A percentile compares a stretch with the other conserved stretches of the same genome.
These are phyloP conservation scores for Diutina pseudorugosa DNA, from an alignment of 1,139 yeast species.

Conservation along the genomic window DNA sequence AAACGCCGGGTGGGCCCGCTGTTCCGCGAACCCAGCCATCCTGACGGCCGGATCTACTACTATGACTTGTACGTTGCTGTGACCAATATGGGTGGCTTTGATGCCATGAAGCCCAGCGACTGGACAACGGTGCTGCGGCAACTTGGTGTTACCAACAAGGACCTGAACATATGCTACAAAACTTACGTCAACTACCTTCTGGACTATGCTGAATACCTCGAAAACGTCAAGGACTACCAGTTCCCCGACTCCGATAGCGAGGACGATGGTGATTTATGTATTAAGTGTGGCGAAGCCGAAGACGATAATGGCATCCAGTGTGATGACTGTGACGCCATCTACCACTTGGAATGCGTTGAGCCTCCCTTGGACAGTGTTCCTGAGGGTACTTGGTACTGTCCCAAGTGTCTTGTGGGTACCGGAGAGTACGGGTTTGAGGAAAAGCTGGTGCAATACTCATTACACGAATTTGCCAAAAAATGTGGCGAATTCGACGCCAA, in stretches of 20 bases:
- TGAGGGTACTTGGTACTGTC: constrained; percentile 64
- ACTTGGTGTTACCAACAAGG: constrained; percentile 13
- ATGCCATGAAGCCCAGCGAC: constrained; percentile 12
- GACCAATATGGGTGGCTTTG: constrained; percentile 13
- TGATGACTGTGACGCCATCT: constrained; percentile 62
- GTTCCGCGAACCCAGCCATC: neutral
- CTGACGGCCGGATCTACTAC: constrained; percentile 19
- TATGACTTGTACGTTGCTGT: constrained; percentile 46
- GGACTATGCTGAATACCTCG: constrained; percentile 34
- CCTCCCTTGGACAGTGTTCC: constrained; percentile 43
- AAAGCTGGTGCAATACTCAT: constrained; percentile 42
- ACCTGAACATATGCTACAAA: constrained; percentile 13
- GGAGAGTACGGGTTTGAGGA: constrained; percentile 89
- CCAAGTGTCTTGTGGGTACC: constrained; percentile 70
- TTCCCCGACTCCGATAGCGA: constrained; percentile 13
- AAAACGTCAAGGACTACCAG: constrained; percentile 12
- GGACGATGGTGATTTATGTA: constrained; percentile 26
- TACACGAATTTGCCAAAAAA: constrained; percentile 46
- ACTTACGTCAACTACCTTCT: constrained; percentile 25
- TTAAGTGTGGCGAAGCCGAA: constrained; percentile 39
- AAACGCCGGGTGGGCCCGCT: constrained; percentile 15
- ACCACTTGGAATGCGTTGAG: constrained; percentile 51
- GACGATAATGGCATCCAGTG: constrained; percentile 48
- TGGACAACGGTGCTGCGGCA: constrained; percentile 25
- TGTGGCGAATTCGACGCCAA: constrained; percentile 39